Evolutionary conservation across 108 stramenopile species (phyloP).

Genomic region (Nitzschia sp.): DNA sequence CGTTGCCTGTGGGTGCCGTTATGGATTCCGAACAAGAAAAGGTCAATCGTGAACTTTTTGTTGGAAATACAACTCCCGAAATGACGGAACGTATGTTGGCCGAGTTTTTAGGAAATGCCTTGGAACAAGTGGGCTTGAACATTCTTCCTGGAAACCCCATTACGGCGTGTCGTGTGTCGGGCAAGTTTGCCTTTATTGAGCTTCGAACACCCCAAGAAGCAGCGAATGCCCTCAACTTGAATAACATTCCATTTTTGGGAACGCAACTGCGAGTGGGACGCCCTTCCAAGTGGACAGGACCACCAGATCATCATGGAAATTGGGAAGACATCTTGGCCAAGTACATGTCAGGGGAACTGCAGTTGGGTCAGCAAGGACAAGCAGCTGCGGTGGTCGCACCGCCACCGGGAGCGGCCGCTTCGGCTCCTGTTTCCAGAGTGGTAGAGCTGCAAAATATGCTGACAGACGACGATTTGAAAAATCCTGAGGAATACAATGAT

Average conservation of each 20-base stretch:
- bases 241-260: conserved; percentile 92
- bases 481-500: conserved; percentile 84
- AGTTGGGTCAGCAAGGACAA: conserved; percentile 39
- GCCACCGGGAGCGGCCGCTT: conserved; percentile 19
- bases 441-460: conserved; percentile 92
- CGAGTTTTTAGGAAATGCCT: conserved; percentile 83
- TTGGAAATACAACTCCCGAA: conserved; percentile 91
- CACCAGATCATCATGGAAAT: conserved; percentile 82
- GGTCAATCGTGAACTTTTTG: conserved; percentile 84
- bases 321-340: conserved; percentile 95
- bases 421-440: conserved; percentile 50
- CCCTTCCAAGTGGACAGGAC: conserved; percentile 90
- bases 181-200: conserved; percentile 94
- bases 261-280: conserved; percentile 80
- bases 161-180: conserved; percentile 76
- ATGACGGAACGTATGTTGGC: conserved; percentile 87
- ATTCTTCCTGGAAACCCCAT: conserved; percentile 85
- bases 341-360: conserved; percentile 83
- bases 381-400: conserved; percentile 29
- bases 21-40: conserved; percentile 75
- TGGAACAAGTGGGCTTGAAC: conserved; percentile 84
- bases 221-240: conserved; percentile 87
- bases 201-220: conserved; percentile 81
- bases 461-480: conserved; percentile 71
- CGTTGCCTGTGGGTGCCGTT: conserved; percentile 52